Evolutionary conservation across 106 monocot species (phyloP), one percentile per base, ranked within the genome.

Genomic region (Dendrobium chrysotoxum): DNA sequence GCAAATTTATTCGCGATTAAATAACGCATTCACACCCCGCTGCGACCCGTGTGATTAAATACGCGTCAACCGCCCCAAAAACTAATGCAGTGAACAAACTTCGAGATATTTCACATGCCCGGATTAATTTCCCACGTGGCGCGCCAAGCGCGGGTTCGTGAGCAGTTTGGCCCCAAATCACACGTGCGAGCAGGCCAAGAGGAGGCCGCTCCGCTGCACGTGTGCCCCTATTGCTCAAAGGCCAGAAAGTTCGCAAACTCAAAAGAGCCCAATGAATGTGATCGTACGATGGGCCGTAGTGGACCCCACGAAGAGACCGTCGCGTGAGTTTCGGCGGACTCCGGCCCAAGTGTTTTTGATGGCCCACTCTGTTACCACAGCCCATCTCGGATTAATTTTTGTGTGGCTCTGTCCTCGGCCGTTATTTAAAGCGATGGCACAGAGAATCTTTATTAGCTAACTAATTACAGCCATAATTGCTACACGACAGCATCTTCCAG

Each of bases 361-460:
- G 61, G 61, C 61, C 50, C 61, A 61, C 61, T 0, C 2, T 23
- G 61, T 3, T 7, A 8, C 61, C n/a, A 23, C n/a, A 23, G 61
- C 23, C 61, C 61, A 23, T 8, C 4, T 25, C 25, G 8, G 21
- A 61, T 25, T 23, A 61, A 61, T 5, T 23, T 7, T 35, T 61
- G 7, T 12, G 15, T 0, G 20, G 55, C 20, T 15, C 39, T 25
- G 39, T 38, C 31, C 38, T 72, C 28, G 1, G 17, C 39, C 39
- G 72, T 74, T 74, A 74, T 42, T 70, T 42, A 42, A 74, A 74
- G 42, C 74, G n/a, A 28, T 30, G 74, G 40, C 18, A 41, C 40
- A 74, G 74, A 74, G 74, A 40, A 74, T 74, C 70, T 35, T 70
- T 20, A 72, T 72, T 18, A 72, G 38, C 72, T 67, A 17, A 72